phyloP scores from a whole-genome alignment of 495 filamentous ascomycete species.

The Daldinia decipiens region DNA sequence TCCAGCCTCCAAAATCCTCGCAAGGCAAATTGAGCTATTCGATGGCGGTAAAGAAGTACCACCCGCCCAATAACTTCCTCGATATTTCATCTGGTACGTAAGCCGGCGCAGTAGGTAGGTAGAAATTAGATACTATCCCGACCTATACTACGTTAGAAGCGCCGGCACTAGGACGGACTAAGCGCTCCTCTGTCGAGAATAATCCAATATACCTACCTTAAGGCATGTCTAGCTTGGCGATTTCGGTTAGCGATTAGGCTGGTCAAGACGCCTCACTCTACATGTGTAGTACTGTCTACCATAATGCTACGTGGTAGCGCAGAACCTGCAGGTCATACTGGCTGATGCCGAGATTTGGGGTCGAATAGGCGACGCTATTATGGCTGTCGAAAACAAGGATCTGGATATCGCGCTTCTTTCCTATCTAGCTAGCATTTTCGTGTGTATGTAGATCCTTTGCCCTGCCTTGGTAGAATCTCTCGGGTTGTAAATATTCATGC shows the following conservation, averaged over 20 bases:
- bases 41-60: not conserved
- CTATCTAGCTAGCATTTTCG: slow-evolving; percentile 15
- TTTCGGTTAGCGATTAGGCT: slow-evolving; percentile 36
- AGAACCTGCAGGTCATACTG: slow-evolving; percentile 38
- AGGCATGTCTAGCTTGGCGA: slow-evolving; percentile 32
- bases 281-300: slow-evolving; percentile 19
- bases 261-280: slow-evolving; percentile 35
- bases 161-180: slow-evolving; percentile 39
- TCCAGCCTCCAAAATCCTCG: slow-evolving; percentile 9
- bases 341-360: slow-evolving; percentile 38
- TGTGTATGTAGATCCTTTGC: slow-evolving; percentile 27
- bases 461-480: slow-evolving; percentile 4
- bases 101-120: slow-evolving; percentile 18
- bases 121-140: slow-evolving; percentile 9
- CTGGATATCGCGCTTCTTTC: slow-evolving; percentile 27
- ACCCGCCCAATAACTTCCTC: slow-evolving; percentile 21
- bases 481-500: slow-evolving; percentile 23
- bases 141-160: slow-evolving; percentile 17
- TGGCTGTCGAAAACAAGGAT: slow-evolving; percentile 30
- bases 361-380: slow-evolving; percentile 33
- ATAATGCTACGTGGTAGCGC: slow-evolving; percentile 36
- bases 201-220: slow-evolving; percentile 6
- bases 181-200: slow-evolving; percentile 2
- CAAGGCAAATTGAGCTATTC: slow-evolving; percentile 6
- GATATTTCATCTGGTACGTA: slow-evolving; percentile 15